Percentiles rank a stretch among this genome's conserved stretches.
Evolutionary conservation across 2,329 filamentous ascomycete genomes (phyloP).

Genomic region (Bipolaris gigantea): DNA sequence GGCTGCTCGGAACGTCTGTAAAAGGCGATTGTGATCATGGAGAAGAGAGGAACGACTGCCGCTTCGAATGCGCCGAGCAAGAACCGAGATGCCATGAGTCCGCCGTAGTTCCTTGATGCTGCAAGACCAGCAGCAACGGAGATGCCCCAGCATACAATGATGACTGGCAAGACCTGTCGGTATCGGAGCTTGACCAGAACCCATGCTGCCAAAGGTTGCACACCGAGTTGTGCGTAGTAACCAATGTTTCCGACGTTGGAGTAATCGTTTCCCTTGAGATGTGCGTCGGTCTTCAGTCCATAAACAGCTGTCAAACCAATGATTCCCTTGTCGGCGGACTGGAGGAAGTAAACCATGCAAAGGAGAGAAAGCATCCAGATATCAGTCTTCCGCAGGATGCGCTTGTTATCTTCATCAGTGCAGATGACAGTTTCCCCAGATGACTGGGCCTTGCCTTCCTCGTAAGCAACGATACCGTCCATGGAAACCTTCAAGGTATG

Average conservation of each 20-base stretch:
- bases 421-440: constrained; percentile 25
- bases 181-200: constrained; percentile 51
- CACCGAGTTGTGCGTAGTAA: constrained; percentile 55
- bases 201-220: constrained; percentile 55
- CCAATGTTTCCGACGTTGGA: constrained; percentile 53
- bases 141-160: constrained; percentile 53
- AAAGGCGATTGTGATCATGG: constrained; percentile 31
- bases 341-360: constrained; percentile 30
- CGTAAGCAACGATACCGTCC: constrained; percentile 20
- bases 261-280: constrained; percentile 51
- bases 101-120: constrained; percentile 25
- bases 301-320: constrained; percentile 57
- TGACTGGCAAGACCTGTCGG: constrained; percentile 25
- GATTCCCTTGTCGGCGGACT: constrained; percentile 54
- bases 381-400: constrained; percentile 28
- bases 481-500: constrained; percentile 14
- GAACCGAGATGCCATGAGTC: constrained; percentile 25
- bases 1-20: constrained; percentile 29
- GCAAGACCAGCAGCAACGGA: constrained; percentile 29
- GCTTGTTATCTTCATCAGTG: constrained; percentile 26
- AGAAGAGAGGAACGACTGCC: constrained; percentile 30
- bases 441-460: constrained; percentile 21
- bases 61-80: constrained; percentile 33
- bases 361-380: constrained; percentile 28
- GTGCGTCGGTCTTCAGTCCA: constrained; percentile 44